Base-by-base conservation (phyloP, 352 stramenopile genomes). In the Phytophthora niederhauseri region DNA sequence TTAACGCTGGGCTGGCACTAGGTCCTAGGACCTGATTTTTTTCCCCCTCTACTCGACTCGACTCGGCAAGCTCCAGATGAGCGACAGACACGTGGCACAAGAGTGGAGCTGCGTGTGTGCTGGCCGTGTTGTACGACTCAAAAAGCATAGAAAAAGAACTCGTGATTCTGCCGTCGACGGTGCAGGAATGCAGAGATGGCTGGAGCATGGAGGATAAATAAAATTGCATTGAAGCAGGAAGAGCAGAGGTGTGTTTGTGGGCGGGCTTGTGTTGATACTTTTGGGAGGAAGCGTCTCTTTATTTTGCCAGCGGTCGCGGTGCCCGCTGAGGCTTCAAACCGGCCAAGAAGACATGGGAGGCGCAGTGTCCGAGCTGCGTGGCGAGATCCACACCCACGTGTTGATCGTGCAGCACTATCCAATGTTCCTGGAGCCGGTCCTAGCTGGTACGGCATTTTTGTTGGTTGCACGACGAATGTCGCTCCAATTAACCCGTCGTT, bases 301-400 rank as follows among this genome's bases (percentile, higher is more conserved):
- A 20, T 50, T 45, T 26, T 52, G 30, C 48, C 52, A 75, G 36
- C 30, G 63, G 63, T 75, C 62, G 67, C 31, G 20, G 7, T 17
- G 24, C 0, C 24, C 11, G 3, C 7, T 38, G n/a, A 26, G 19
- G 58, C 24, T 38, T n/a, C 24, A 26, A 26, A 26, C 24, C 4
- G 24, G 24, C 24, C 24, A 9, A 9, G 6, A 17, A 60, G 15
- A 5, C 46, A 93, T 93, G 85, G 83, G 85, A 36, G 82, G 85
- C 34, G 83, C 80, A 6, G 80, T 91, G 57, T 94, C 82, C 3
- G 81, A 90, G 67, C 72, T 92, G 24, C 84, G 85, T 24, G 70
- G 73, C n/a, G 79, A 78, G 50, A 90, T 94, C 73, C 76, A 90
- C 64, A 72, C 75, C 19, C 85, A 93, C 28, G 82, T 89, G 38